Base-by-base conservation (phyloP, 176 grass and related monocot species). In the Thinopyrum elongatum region DNA sequence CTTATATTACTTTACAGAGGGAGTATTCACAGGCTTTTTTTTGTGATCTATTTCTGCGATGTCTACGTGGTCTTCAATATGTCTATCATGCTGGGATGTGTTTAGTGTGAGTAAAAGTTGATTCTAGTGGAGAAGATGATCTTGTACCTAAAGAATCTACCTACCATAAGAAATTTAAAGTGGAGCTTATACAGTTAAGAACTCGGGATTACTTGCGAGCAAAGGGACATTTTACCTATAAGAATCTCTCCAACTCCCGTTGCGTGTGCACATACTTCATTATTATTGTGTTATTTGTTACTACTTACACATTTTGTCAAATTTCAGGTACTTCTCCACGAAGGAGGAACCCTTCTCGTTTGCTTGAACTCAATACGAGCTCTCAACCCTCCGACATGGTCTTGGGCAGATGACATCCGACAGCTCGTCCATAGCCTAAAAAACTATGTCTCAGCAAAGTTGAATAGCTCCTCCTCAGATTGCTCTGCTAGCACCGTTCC, bases 301-400 rank as follows among this genome's bases (percentile, higher is more conserved):
- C 30, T 79, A 35, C 35, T 82, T 31, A 25, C 47, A 19, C 7
- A 55, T 65, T 46, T 23, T 6, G 27, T 25, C 42, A 65, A 81
- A 39, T 84, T 84, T 51, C 86, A 98, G 96, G 96, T 98, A 62
- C 90, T 98, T 46, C 90, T 98, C 76, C 96, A 98, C 34, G 96
- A 95, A 84, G 96, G 96, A 86, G 96, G 96, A 25, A 98, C 96
- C 14, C 96, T 95, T 84, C 75, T 98, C 30, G 96, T 98, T 67
- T 98, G 93, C 78, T 90, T 95, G 81, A 98, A 98, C 82, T 98
- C 96, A 19, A 85, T 98, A 81, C 91, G 96, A 55, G 96, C 96
- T 29, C 88, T 98, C 27, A 98, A 95, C 26, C n/a, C 84, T 14
- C 96, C 96, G 3, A 94, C 91, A 61, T 98, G 96, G 93, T 98